Conservation (phyloP, 257 asterid species). For the Fraxinus quadrangulata region DNA sequence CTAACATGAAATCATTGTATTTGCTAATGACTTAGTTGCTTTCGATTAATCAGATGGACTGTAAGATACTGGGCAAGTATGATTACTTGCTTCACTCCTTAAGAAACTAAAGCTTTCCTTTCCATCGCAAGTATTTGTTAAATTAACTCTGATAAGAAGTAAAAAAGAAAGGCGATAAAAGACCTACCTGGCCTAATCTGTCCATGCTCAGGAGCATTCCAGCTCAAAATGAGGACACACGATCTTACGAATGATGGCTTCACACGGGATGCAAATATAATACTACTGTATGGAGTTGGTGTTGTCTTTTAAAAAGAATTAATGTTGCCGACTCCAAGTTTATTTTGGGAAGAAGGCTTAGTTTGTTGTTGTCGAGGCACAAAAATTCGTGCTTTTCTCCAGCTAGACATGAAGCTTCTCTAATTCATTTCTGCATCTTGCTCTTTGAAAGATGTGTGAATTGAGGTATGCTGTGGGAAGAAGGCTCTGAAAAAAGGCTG, state of each 20-base stretch:
- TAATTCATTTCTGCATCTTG: background rate
- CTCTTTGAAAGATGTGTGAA: slow-evolving; percentile 21
- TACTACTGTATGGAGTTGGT: slow-evolving; percentile 33
- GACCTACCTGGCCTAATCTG: no score
- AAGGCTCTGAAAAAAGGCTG: slow-evolving; percentile 34
- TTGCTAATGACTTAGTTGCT: background rate
- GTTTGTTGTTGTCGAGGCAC: background rate
- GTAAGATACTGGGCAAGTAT: no score
- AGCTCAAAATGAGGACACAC: background rate
- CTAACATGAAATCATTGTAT: background rate
- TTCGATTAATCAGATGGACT: no score
- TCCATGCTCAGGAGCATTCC: no score
- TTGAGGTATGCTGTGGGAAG: slow-evolving; percentile 41
- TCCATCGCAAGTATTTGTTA: no score
- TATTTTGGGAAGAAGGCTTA: background rate
- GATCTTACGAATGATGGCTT: background rate
- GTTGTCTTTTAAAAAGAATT: background rate
- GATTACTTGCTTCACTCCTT: no score
- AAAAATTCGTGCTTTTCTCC: slow-evolving; percentile 23
- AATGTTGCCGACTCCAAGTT: background rate
- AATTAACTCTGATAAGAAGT: no score
- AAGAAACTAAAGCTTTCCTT: no score
- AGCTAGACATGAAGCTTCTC: slow-evolving; percentile 4
- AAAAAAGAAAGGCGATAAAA: no score
- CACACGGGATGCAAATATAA: background rate